Evolutionary conservation across 2,329 filamentous ascomycete genomes (phyloP).

Genomic region (Sarocladiaceae sp.): DNA sequence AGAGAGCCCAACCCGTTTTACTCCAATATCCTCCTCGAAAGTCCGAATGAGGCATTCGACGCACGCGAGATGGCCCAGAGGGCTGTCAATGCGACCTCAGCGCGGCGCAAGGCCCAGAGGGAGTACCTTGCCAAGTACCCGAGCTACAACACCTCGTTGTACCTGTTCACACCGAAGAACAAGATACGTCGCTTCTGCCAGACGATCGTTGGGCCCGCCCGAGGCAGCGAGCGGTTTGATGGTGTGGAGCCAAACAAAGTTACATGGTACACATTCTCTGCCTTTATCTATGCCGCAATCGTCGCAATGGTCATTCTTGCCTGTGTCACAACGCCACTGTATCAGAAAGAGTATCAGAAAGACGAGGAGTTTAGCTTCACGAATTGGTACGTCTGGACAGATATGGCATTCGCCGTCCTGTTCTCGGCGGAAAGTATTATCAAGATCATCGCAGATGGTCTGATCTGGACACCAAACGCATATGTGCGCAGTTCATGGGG

Average conservation of each 20-base stretch:
- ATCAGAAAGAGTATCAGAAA: slow-evolving; percentile 80
- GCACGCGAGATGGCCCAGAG: slow-evolving; percentile 85
- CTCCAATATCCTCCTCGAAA: slow-evolving; percentile 63
- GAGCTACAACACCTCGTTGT: slow-evolving; percentile 87
- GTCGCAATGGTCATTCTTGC: slow-evolving; percentile 97
- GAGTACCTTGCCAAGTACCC: slow-evolving; percentile 85
- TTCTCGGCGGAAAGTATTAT: slow-evolving; percentile 84
- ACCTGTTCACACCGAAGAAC: slow-evolving; percentile 74
- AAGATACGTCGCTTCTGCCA: slow-evolving; percentile 79
- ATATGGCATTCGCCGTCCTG: slow-evolving; percentile 79
- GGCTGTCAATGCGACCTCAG: slow-evolving; percentile 75
- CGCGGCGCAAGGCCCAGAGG: slow-evolving; percentile 79
- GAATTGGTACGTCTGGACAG: slow-evolving; percentile 95
- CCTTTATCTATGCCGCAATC: slow-evolving; percentile 88
- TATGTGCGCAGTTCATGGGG: slow-evolving; percentile 97
- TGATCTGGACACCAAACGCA: slow-evolving; percentile 95
- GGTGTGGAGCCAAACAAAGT: slow-evolving; percentile 83
- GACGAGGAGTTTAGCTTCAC: slow-evolving; percentile 50
- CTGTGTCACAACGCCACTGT: slow-evolving; percentile 89
- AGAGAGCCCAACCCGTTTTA: slow-evolving; percentile 94
- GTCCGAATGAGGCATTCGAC: slow-evolving; percentile 71
- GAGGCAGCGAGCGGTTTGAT: slow-evolving; percentile 80
- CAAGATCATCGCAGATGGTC: slow-evolving; percentile 91
- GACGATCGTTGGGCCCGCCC: slow-evolving; percentile 81
- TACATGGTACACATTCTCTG: slow-evolving; percentile 89